phyloP scores from a whole-genome alignment of 768 basidiomycete species.

The Chiua virens region DNA sequence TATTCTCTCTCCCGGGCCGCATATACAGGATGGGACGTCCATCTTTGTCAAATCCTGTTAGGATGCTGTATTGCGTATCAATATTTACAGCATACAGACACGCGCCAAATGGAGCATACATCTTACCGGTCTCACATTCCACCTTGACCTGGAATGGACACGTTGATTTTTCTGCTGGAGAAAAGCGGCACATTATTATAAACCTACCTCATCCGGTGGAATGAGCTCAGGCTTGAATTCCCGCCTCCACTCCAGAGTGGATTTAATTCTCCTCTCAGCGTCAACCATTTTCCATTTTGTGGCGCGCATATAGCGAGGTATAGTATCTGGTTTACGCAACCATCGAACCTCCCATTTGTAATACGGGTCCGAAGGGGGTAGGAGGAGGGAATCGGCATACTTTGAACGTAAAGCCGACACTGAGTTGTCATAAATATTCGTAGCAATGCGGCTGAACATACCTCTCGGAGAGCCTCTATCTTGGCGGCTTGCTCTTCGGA shows the following conservation, averaged over 20 bases:
- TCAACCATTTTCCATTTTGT: constrained; percentile 82
- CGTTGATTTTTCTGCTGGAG: not conserved
- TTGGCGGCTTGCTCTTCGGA: constrained; percentile 59
- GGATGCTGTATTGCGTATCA: constrained; percentile 46
- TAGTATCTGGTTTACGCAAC: constrained; percentile 65
- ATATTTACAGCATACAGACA: not conserved
- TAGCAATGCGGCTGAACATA: constrained; percentile 18
- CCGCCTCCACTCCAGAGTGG: constrained; percentile 81
- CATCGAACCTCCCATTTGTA: constrained; percentile 76
- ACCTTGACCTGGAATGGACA: constrained; percentile 50
- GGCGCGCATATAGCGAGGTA: constrained; percentile 76
- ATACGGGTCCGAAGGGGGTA: constrained; percentile 72
- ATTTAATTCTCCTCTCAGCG: constrained; percentile 74
- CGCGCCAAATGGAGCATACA: constrained; percentile 46
- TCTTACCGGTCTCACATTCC: constrained; percentile 85
- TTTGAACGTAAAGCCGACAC: constrained; percentile 26
- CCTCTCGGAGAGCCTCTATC: constrained; percentile 63
- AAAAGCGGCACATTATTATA: not conserved
- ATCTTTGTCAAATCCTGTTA: constrained; percentile 84
- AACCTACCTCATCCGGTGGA: constrained; percentile 63
- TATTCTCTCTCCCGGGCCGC: constrained; percentile 87
- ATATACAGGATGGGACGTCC: constrained; percentile 88
- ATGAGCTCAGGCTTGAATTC: constrained; percentile 87
- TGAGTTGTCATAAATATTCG: not conserved
- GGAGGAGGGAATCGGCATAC: constrained; percentile 65